phyloP scores from a whole-genome alignment of 1,284 basidiomycete genomes.

The Tylopilus orsonianus region DNA sequence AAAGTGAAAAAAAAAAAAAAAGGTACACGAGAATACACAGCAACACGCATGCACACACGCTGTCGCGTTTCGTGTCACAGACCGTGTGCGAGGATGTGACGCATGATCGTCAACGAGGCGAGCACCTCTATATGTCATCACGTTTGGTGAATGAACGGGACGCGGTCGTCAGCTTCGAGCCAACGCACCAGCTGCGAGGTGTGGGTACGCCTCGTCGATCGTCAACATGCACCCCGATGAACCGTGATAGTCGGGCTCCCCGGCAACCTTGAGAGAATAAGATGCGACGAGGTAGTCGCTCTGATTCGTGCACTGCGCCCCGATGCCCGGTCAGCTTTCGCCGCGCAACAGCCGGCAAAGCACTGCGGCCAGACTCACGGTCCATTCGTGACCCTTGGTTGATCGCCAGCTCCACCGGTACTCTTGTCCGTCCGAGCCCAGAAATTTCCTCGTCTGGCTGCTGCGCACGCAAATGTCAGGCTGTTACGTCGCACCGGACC shows the following conservation, averaged over 20 bases:
- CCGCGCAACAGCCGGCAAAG: neutral
- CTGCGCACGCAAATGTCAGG: no score
- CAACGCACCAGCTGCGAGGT: slow-evolving; percentile 50
- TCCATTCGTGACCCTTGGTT: slow-evolving; percentile 56
- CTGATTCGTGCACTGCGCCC: slow-evolving; percentile 51
- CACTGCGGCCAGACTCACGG: slow-evolving; percentile 39
- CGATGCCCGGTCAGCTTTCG: neutral
- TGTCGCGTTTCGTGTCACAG: slow-evolving; percentile 34
- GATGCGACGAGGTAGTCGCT: slow-evolving; percentile 53
- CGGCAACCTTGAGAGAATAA: slow-evolving; percentile 54
- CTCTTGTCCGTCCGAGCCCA: slow-evolving; percentile 54
- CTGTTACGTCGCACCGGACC: no score
- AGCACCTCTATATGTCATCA: slow-evolving; percentile 47
- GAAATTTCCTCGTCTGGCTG: slow-evolving; percentile 49
- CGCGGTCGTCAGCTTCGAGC: neutral
- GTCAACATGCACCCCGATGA: slow-evolving; percentile 63
- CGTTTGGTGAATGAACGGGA: slow-evolving; percentile 4
- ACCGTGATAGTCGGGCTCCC: slow-evolving; percentile 51
- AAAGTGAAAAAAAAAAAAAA: no score
- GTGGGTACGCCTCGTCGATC: slow-evolving; percentile 57
- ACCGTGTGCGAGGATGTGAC: slow-evolving; percentile 56
- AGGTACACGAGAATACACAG: slow-evolving; percentile 10
- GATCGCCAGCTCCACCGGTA: slow-evolving; percentile 56
- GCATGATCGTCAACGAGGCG: slow-evolving; percentile 61
- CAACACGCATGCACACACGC: neutral